Evolutionary conservation across 257 asterid species (phyloP).

Genomic region (Scutellaria barbata): DNA sequence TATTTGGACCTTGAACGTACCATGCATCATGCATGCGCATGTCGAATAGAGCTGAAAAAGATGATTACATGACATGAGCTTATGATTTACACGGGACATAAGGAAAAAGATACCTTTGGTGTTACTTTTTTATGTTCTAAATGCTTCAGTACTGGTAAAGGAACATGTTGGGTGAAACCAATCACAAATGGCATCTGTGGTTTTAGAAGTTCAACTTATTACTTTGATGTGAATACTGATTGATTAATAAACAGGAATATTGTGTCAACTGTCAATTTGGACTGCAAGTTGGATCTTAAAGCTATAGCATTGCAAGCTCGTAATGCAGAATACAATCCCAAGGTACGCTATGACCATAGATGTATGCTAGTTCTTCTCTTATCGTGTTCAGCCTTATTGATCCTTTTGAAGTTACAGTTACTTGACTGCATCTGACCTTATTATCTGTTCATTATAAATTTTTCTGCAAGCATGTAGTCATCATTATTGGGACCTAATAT

Average conservation of each 20-base stretch:
- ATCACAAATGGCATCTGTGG: neutral
- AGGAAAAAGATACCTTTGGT: slow-evolving; percentile 1
- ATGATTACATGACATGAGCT: neutral
- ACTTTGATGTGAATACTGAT: neutral
- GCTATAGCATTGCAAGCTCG: slow-evolving; percentile 91
- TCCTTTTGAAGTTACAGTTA: slow-evolving; percentile 14
- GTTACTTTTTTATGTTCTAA: slow-evolving; percentile 11
- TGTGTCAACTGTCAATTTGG: slow-evolving; percentile 91
- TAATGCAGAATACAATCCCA: slow-evolving; percentile 92
- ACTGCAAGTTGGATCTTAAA: slow-evolving; percentile 89
- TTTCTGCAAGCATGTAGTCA: slow-evolving; percentile 9
- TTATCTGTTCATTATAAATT: neutral
- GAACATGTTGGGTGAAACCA: neutral
- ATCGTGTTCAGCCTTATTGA: neutral
- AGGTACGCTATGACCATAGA: slow-evolving; percentile 45
- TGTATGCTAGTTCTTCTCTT: neutral
- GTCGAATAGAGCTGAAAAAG: neutral
- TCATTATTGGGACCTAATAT: neutral
- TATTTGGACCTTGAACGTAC: neutral
- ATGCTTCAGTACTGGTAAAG: slow-evolving; percentile 12
- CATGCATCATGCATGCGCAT: neutral
- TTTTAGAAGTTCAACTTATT: neutral
- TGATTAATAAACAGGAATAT: slow-evolving; percentile 59
- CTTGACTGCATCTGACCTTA: neutral
- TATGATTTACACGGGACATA: slow-evolving; percentile 11